Percentiles rank a stretch among this genome's conserved stretches.
phyloP scores from a whole-genome alignment of 2,329 filamentous ascomycete species.

The Aspergillus piperis region DNA sequence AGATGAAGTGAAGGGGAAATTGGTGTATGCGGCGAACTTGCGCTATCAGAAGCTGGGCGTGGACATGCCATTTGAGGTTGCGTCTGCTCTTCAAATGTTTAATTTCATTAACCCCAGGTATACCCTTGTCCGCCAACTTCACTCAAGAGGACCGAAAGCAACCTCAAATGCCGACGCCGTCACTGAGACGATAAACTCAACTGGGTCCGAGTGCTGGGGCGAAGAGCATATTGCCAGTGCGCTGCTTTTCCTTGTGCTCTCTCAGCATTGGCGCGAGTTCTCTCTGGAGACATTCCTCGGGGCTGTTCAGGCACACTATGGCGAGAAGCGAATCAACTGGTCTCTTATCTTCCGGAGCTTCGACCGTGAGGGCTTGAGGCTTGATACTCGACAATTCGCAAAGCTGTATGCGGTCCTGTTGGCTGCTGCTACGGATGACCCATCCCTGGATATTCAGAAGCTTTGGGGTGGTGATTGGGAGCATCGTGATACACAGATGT shows the following conservation, averaged over 20 bases:
- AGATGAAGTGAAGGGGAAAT: conserved; percentile 68
- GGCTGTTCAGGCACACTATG: conserved; percentile 57
- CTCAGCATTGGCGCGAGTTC: conserved; percentile 62
- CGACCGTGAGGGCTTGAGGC: conserved; percentile 73
- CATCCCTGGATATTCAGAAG: conserved; percentile 76
- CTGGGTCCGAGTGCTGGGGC: conserved; percentile 65
- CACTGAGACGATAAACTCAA: conserved; percentile 59
- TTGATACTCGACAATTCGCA: conserved; percentile 79
- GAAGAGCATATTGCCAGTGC: conserved; percentile 82
- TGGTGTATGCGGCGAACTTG: conserved; percentile 64
- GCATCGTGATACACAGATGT: conserved; percentile 82
- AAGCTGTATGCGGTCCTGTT: conserved; percentile 77
- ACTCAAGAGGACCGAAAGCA: conserved; percentile 71
- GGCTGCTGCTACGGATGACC: conserved; percentile 64
- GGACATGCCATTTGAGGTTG: conserved; percentile 46
- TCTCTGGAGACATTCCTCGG: conserved; percentile 69
- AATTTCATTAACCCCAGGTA: conserved; percentile 44
- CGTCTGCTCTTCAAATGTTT: conserved; percentile 49
- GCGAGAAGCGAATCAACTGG: conserved; percentile 62
- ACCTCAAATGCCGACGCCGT: conserved; percentile 74
- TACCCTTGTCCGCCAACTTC: conserved; percentile 64
- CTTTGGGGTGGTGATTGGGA: conserved; percentile 91
- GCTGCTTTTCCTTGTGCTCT: conserved; percentile 69
- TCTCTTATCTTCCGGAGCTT: conserved; percentile 74
- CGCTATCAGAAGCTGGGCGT: conserved; percentile 65